These are phyloP conservation scores for Ustilago tritici DNA, from an alignment of 1,284 basidiomycete genomes.

Conservation along the genomic window DNA sequence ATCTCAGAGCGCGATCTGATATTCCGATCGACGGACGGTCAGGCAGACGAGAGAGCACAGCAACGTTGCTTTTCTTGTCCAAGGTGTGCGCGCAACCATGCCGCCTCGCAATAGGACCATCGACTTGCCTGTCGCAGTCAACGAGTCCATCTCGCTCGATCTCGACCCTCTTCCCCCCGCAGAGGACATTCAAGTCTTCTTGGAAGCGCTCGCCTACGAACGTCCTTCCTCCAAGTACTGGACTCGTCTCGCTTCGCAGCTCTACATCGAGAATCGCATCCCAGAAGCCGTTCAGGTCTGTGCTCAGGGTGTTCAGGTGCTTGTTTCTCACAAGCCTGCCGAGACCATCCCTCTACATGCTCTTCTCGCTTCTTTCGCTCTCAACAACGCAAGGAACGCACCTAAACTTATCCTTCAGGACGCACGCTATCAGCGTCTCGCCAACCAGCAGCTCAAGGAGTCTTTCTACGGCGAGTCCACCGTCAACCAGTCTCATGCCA, in stretches of 20 bases:
- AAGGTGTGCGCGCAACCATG: conserved; percentile 26
- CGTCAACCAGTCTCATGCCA: conserved; percentile 37
- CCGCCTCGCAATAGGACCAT: conserved; percentile 51
- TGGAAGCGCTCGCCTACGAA: conserved; percentile 61
- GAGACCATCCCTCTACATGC: conserved; percentile 55
- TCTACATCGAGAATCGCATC: conserved; percentile 53
- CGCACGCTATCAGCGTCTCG: conserved; percentile 59
- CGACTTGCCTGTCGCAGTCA: conserved; percentile 59
- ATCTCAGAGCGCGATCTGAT: not conserved
- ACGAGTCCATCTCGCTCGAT: conserved; percentile 60
- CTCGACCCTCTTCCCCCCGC: conserved; percentile 60
- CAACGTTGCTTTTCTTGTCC: not conserved
- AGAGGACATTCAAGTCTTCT: conserved; percentile 61
- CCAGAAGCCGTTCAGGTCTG: conserved; percentile 55
- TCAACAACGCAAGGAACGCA: conserved; percentile 51
- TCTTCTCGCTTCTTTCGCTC: conserved; percentile 55
- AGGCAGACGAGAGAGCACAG: not conserved
- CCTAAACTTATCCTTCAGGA: conserved; percentile 64
- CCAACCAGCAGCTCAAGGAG: conserved; percentile 44
- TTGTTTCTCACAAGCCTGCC: conserved; percentile 48
- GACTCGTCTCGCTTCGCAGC: conserved; percentile 60
- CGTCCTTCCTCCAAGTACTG: conserved; percentile 57
- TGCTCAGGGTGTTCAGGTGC: conserved; percentile 48
- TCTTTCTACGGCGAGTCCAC: conserved; percentile 47
- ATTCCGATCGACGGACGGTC: not conserved